phyloP scores from a whole-genome alignment of 2,329 filamentous ascomycete genomes.

The Septoria linicola region DNA sequence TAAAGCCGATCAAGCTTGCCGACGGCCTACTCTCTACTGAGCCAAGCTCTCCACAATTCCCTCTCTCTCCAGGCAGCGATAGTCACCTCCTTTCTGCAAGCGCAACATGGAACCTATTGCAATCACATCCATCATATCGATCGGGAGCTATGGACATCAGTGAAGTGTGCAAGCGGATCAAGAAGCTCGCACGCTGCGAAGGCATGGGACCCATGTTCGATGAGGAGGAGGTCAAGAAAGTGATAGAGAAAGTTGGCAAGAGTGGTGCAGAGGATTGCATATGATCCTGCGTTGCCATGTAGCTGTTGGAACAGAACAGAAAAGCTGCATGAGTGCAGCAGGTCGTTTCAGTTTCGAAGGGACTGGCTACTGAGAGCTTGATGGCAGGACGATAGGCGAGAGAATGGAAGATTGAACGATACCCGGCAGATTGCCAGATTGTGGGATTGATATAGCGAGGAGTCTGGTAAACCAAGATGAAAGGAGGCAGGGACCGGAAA shows the following conservation, averaged over 20 bases:
- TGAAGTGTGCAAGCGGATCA: constrained; percentile 75
- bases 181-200: constrained; percentile 74
- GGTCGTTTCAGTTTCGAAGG: too few relatives aligned
- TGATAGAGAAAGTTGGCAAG: constrained; percentile 75
- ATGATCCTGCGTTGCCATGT: constrained; percentile 7
- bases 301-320: too few relatives aligned
- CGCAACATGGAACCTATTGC: constrained; percentile 87
- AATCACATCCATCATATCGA: constrained; percentile 73
- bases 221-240: constrained; percentile 68
- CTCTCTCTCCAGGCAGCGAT: constrained; percentile 43
- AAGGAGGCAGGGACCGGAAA: background rate
- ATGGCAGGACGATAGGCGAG: background rate
- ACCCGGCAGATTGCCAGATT: constrained; percentile 18
- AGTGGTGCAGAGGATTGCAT: constrained; percentile 73
- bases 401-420: constrained; percentile 10
- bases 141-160: constrained; percentile 77
- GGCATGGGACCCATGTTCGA: constrained; percentile 84
- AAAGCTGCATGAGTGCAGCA: background rate
- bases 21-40: constrained; percentile 27
- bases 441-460: background rate
- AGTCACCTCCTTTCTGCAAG: constrained; percentile 65
- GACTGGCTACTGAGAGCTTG: background rate
- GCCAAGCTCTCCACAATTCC: constrained; percentile 17
- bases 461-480: background rate
- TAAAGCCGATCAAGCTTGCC: constrained; percentile 22